Percentiles rank a stretch among this genome's conserved stretches.
These are phyloP conservation scores for Cyanodermella asteris DNA, from an alignment of 2,329 filamentous ascomycete genomes.

Conservation along the genomic window DNA sequence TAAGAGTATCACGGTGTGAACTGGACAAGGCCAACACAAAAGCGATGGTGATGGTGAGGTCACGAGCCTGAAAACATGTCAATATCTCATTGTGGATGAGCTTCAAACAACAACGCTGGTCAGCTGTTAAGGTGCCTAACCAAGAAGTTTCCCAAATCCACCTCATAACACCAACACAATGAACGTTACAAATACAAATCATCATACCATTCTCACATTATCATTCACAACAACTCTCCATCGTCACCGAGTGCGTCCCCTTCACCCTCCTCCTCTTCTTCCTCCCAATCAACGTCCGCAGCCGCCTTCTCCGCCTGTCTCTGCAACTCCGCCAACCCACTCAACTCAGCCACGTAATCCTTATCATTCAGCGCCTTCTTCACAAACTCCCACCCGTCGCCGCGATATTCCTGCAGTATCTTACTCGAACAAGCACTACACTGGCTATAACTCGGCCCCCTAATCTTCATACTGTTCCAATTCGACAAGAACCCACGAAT, in stretches of 20 bases:
- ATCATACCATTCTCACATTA: background rate
- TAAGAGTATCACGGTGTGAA: too few relatives aligned
- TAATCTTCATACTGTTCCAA: slow-evolving; percentile 35
- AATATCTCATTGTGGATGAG: too few relatives aligned
- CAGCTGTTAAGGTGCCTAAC: too few relatives aligned
- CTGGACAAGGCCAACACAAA: too few relatives aligned
- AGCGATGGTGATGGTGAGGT: too few relatives aligned
- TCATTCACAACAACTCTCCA: slow-evolving; percentile 14
- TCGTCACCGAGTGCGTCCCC: slow-evolving; percentile 12
- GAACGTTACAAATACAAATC: too few relatives aligned
- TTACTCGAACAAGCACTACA: slow-evolving; percentile 40
- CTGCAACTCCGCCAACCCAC: slow-evolving; percentile 34
- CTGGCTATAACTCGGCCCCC: slow-evolving; percentile 35
- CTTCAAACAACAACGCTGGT: too few relatives aligned
- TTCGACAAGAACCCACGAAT: slow-evolving; percentile 40
- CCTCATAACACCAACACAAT: too few relatives aligned
- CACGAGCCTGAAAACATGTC: too few relatives aligned
- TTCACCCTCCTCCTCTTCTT: slow-evolving; percentile 13
- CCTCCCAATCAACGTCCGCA: slow-evolving; percentile 23
- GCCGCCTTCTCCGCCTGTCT: slow-evolving; percentile 20
- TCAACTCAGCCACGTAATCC: slow-evolving; percentile 41
- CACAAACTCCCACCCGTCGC: slow-evolving; percentile 38
- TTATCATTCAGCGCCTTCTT: slow-evolving; percentile 35
- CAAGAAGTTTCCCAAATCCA: too few relatives aligned
- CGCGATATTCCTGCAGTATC: slow-evolving; percentile 29